Conservation (phyloP, 1,284 basidiomycete species). For the Boletus subluridellus region DNA sequence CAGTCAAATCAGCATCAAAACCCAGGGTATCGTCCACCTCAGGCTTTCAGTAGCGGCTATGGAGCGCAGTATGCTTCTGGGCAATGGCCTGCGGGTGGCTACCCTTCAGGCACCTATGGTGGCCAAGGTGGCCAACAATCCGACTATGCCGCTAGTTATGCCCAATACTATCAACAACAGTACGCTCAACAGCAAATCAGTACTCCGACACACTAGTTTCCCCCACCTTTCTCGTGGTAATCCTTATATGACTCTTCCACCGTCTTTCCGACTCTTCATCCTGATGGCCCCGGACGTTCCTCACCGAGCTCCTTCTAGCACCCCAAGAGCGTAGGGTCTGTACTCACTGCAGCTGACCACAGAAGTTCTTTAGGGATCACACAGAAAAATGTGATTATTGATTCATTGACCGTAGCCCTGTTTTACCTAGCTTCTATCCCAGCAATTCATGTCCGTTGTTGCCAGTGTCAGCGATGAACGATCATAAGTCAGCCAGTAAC, state of each 20-base stretch:
- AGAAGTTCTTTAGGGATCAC: slow-evolving; percentile 35
- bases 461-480: not conserved
- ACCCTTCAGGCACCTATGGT: slow-evolving; percentile 35
- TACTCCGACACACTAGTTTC: slow-evolving; percentile 44
- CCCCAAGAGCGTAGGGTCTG: slow-evolving; percentile 28
- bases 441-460: slow-evolving; percentile 12
- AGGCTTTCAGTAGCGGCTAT: slow-evolving; percentile 45
- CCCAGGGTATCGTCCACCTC: slow-evolving; percentile 52
- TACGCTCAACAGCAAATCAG: slow-evolving; percentile 68
- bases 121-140: slow-evolving; percentile 39
- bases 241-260: slow-evolving; percentile 17
- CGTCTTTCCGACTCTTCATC: slow-evolving; percentile 15
- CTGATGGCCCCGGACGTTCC: slow-evolving; percentile 16
- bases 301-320: slow-evolving; percentile 27
- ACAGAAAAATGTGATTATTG: slow-evolving; percentile 30
- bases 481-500: not conserved
- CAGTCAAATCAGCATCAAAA: slow-evolving; percentile 51
- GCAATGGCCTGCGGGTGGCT: slow-evolving; percentile 49
- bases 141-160: slow-evolving; percentile 73
- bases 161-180: slow-evolving; percentile 79
- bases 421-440: slow-evolving; percentile 23
- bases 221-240: slow-evolving; percentile 27
- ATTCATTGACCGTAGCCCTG: slow-evolving; percentile 31
- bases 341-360: slow-evolving; percentile 38
- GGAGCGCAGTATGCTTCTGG: slow-evolving; percentile 34